Evolutionary conservation across 1,139 yeast genomes (phyloP), one percentile per base, ranked within the genome.

Genomic region (Diutina catenulata): DNA sequence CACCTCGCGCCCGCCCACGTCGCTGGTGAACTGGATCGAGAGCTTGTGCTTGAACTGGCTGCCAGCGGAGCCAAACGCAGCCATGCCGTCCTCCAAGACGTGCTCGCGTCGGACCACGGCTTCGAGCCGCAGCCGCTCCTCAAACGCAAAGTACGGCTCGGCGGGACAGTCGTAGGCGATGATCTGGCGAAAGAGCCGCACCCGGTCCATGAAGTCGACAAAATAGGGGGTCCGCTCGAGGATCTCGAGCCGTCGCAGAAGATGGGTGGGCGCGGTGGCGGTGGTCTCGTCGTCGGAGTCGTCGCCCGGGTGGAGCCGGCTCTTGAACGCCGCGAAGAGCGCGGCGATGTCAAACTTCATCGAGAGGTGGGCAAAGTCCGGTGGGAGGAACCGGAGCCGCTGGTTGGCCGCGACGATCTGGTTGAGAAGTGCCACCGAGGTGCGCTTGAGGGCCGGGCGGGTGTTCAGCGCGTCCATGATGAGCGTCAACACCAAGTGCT

Each of bases 1-100:
- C 1, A 82, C 91, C 49, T 82, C 94, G 21, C 71, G 74, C 1
- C 94, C 95, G 55, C 79, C 73, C 42, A 79, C 74, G 50, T 83
- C 26, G 14, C 25, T 82, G 38, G 62, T 63, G 49, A 91, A 87
- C 5, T 70, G 68, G 3, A 91, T 87, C 2, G 72, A 63, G 13
- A 88, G 57, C 27, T 64, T 68, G 19, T 69, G 54, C 49, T 81
- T 84, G 53, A 91, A 71, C 14, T 62, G 60, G 1, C 48, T 11
- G 0, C 71, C 71, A 3, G 49, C 38, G 5, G 58, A 56, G 39
- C 66, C 64, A 49, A 79, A 79, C 4, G 64, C 68, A 3, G 65
- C 60, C 50, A 64, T 83, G 0, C 95, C 94, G 60, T 87, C 96
- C 36, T 78, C 78, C 9, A 87, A 55, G 15, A 84, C 49, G 43